These are phyloP conservation scores for Trichoderma sp. DNA, from an alignment of 2,329 filamentous ascomycete genomes.

Conservation along the genomic window DNA sequence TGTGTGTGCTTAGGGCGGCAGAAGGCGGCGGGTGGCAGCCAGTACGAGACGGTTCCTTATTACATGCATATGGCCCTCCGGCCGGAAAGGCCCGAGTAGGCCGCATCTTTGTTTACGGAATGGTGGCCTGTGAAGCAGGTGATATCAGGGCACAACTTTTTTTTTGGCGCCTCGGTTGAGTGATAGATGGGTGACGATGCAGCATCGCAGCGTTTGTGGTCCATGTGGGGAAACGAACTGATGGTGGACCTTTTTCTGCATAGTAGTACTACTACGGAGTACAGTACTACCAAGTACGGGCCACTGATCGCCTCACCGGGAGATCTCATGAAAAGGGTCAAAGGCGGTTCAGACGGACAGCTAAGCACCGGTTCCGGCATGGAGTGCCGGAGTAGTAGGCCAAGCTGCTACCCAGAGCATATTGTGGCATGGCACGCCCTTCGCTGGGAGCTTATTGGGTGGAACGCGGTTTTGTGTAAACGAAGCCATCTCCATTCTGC, in stretches of 20 bases:
- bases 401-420: background rate
- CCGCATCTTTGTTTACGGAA: constrained; percentile 12
- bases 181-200: constrained; percentile 16
- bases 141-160: constrained; percentile 11
- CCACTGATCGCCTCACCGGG: constrained; percentile 19
- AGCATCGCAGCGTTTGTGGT: constrained; percentile 11
- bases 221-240: constrained; percentile 9
- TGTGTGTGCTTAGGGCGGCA: constrained; percentile 8
- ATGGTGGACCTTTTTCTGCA: constrained; percentile 12
- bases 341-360: background rate
- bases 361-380: constrained; percentile 4
- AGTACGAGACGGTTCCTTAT: constrained; percentile 14
- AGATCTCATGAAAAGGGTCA: constrained; percentile 9
- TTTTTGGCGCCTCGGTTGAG: constrained; percentile 13
- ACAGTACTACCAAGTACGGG: no score
- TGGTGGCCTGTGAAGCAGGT: constrained; percentile 11
- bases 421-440: background rate
- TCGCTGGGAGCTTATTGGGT: background rate
- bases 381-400: background rate
- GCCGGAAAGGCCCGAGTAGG: constrained; percentile 20
- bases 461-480: background rate
- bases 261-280: no score
- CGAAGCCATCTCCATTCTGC: background rate
- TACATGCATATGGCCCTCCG: constrained; percentile 18
- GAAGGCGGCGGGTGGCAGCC: constrained; percentile 1